Evolutionary conservation across 106 monocot genomes (phyloP), one percentile per base, ranked within the genome.

Genomic region (Cymbidium sinense): DNA sequence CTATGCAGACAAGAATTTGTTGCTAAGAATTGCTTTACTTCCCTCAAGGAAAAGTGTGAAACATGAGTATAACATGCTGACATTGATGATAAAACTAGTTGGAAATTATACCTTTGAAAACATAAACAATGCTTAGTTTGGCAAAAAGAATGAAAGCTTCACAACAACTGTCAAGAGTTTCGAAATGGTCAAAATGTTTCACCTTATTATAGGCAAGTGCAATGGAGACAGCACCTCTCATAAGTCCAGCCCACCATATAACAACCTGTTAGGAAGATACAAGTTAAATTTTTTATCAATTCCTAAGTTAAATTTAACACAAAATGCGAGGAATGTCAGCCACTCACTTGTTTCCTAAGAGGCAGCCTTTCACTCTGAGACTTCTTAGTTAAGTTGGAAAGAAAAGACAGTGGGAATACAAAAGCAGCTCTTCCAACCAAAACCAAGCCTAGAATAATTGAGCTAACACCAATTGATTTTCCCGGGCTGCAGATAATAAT

Each of bases 171-270:
- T 70, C 33, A 34, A 36, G 71, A 36, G 21, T 37, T 44, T 74
- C 11, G 27, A 43, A 44, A 44, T n/a, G 39, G 7, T 43, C 13
- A 51, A 27, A 39, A 43, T 43, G 72, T 54, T 19, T 87, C 52
- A 94, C 99, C 99, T 99, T 83, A 83, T 93, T 99, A 82, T 99
- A 99, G 80, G 99, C 99, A 86, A 99, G 95, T 70, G 99, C 99
- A 87, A 99, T 93, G 12, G 99, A 99, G 43, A 99, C 99, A 25
- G 99, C 95, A 70, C 99, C 99, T 81, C 99, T 92, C 99, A 99
- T 99, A 21, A 99, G 87, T 77, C 99, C 99, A 35, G 99, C 94
- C 99, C 99, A 99, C 99, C 99, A 99, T 87, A 99, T 95, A 75
- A 81, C 84, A 73, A 99, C 76, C 99, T 99, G 86, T 64, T 2